These are phyloP conservation scores for Trichophyton simii DNA, from an alignment of 2,329 filamentous ascomycete species.

Conservation along the genomic window DNA sequence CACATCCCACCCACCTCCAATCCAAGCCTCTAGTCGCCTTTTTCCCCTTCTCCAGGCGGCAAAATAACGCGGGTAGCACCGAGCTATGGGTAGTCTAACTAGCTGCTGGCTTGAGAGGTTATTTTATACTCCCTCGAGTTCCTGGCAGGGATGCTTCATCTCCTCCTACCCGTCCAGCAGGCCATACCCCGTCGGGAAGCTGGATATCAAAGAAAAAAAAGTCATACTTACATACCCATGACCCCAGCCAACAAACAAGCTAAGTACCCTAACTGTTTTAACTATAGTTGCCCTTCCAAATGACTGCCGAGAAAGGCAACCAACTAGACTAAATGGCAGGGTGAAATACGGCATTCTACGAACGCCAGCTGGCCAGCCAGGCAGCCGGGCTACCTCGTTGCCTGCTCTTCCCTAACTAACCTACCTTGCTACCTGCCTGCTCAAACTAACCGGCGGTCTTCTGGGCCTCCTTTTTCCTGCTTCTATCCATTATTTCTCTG, in stretches of 20 bases:
- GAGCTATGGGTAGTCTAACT: too few species aligned
- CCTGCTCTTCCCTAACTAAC: too few species aligned
- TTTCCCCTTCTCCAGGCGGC: not conserved
- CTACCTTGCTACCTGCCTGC: too few species aligned
- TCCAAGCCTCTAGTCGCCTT: not conserved
- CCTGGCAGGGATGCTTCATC: not conserved
- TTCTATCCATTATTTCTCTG: not conserved
- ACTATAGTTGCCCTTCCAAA: not conserved
- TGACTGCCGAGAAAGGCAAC: not conserved
- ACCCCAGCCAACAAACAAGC: too few species aligned
- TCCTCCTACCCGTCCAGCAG: not conserved
- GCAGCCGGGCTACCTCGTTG: too few species aligned
- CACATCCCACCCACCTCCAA: too few species aligned
- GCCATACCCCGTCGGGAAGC: not conserved
- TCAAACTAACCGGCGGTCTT: not conserved
- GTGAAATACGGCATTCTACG: not conserved
- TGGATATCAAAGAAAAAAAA: not conserved
- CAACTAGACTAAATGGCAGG: not conserved
- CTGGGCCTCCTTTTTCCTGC: not conserved
- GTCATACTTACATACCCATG: too few species aligned
- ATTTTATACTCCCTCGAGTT: not conserved
- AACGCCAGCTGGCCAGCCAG: not conserved
- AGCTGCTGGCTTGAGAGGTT: too few species aligned
- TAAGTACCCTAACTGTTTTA: too few species aligned
- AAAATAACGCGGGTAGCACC: not conserved